Evolutionary conservation across 164 flowering plant species (phyloP), one percentile per base, ranked within the genome.

Genomic region (Tetracentron sinense): DNA sequence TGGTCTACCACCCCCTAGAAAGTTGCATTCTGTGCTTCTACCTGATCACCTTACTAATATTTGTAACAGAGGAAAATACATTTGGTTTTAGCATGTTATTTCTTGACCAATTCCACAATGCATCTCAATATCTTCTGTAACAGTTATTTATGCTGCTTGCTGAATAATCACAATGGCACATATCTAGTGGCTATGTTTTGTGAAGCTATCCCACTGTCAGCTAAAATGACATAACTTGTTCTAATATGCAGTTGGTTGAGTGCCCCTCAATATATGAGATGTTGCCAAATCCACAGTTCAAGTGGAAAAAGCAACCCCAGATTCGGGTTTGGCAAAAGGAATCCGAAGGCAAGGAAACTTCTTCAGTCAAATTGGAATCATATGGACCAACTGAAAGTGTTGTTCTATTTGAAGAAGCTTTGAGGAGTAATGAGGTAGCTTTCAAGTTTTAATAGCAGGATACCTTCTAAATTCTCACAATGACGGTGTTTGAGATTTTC

Each of bases 221-320:
- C 27, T 31, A 53, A 22, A 16, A 51, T 38, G n/a, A n/a, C n/a
- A n/a, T n/a, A 6, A 19, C 15, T 8, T 74, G 56, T 56, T 61
- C 23, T 12, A 12, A 54, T 72, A 38, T 63, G 16, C 46, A 93
- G 98, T 63, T 93, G 76, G 83, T 93, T 44, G 97, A 90, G 72
- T 88, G 98, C 68, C 98, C 98, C 35, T 93, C 98, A 58, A 78
- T 90, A 53, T 90, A 93, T 72, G 98, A 90, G 77, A 88, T 93
- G 98, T 54, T 93, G 80, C 79, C 90, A 48, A 90, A 88, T 74
- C 90, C 94, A 27, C 77, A 67, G 19, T 89, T 84, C 73, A 71
- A 77, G 47, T 93, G 98, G 98, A 72, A 82, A 68, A 64, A 73
- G 47, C 72, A 75, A 65, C 97, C 98, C n/a, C 59, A 78, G 68